Conservation (phyloP, 1,284 basidiomycete species). For the Rhodotorula sp. region DNA sequence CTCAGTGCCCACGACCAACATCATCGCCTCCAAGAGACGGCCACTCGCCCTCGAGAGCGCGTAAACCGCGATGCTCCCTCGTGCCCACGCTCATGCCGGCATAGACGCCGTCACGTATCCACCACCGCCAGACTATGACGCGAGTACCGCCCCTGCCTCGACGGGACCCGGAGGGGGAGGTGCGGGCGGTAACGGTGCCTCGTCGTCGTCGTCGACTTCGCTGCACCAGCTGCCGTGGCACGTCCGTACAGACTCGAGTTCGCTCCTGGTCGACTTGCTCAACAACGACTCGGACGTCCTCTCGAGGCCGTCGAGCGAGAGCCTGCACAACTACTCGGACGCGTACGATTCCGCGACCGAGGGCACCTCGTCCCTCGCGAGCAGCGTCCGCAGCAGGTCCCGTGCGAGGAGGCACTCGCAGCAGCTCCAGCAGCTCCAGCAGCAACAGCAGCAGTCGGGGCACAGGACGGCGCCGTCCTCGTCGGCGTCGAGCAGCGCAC, state of each 20-base stretch:
- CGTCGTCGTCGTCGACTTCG: background rate
- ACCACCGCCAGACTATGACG: conserved; percentile 7
- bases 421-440: background rate
- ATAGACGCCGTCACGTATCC: background rate
- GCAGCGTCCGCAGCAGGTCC: conserved; percentile 5
- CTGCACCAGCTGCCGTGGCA: background rate
- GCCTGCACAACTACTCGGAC: conserved; percentile 27
- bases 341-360: conserved; percentile 37
- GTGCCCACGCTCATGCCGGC: background rate
- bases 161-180: too few relatives aligned
- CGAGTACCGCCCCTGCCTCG: background rate
- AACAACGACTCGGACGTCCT: background rate
- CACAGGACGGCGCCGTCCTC: background rate
- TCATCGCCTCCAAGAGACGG: too few relatives aligned
- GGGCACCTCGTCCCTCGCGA: conserved; percentile 8
- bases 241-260: background rate
- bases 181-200: background rate
- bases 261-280: conserved; percentile 1
- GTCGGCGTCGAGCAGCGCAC: conserved; percentile 8
- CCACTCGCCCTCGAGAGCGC: background rate
- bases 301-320: conserved; percentile 12
- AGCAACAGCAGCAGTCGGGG: background rate
- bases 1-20: too few relatives aligned
- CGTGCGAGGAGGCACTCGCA: background rate
- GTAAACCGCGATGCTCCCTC: conserved; percentile 1